Conservation (phyloP, 1,284 basidiomycete species). For the Volvariella surrecta region DNA sequence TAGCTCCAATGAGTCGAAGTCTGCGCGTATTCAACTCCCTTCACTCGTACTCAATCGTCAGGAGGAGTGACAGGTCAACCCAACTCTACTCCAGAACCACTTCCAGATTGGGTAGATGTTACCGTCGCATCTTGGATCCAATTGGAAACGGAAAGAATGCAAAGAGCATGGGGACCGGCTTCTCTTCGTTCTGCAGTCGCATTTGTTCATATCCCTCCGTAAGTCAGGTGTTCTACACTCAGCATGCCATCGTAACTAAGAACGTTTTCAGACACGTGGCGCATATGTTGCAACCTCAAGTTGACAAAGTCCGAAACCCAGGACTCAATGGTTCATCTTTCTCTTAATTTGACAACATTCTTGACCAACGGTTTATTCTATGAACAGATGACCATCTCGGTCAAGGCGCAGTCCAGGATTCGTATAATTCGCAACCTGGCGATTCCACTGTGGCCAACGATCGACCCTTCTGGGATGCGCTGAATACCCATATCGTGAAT, state of each 20-base stretch:
- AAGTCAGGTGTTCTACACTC: conserved; percentile 10
- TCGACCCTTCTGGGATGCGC: conserved; percentile 49
- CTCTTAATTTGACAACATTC: background rate
- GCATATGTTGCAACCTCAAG: conserved; percentile 35
- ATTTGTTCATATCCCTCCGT: conserved; percentile 68
- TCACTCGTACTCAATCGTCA: too few relatives aligned
- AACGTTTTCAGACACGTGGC: conserved; percentile 6
- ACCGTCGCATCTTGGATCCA: conserved; percentile 54
- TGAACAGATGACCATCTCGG: conserved; percentile 43
- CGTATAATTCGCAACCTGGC: conserved; percentile 22
- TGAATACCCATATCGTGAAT: conserved; percentile 53
- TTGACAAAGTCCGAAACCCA: conserved; percentile 44
- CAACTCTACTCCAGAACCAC: conserved; percentile 33
- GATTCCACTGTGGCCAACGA: conserved; percentile 30
- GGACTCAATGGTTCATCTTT: conserved; percentile 47
- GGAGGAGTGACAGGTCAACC: too few relatives aligned
- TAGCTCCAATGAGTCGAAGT: background rate
- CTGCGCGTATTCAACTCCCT: background rate
- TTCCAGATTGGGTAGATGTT: conserved; percentile 62
- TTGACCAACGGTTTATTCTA: too few relatives aligned
- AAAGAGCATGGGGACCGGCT: conserved; percentile 47
- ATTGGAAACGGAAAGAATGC: conserved; percentile 41
- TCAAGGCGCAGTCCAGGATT: conserved; percentile 51
- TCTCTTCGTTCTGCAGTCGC: conserved; percentile 44
- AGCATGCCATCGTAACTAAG: background rate